phyloP scores from a whole-genome alignment of 805 yeast species.

The Saccharomyces eubayanus region DNA sequence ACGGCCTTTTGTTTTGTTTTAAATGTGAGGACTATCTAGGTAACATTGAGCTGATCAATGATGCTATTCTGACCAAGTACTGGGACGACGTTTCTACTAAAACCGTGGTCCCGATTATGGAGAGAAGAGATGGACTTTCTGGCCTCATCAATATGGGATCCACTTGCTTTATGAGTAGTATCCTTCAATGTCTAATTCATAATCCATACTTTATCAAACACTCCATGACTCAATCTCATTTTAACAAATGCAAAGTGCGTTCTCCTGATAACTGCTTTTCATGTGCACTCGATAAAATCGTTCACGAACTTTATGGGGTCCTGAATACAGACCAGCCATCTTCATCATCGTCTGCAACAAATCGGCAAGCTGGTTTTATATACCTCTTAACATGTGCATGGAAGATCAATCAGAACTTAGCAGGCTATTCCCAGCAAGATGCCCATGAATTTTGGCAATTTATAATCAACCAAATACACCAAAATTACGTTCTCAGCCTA shows the following conservation, averaged over 20 bases:
- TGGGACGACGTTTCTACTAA: slow-evolving; percentile 21
- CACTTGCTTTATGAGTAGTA: slow-evolving; percentile 92
- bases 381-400: slow-evolving; percentile 77
- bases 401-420: slow-evolving; percentile 74
- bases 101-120: slow-evolving; percentile 24
- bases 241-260: slow-evolving; percentile 20
- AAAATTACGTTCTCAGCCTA: slow-evolving; percentile 21
- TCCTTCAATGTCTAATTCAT: slow-evolving; percentile 82
- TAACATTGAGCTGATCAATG: slow-evolving; percentile 39
- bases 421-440: slow-evolving; percentile 96
- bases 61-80: slow-evolving; percentile 17
- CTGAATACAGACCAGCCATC: slow-evolving; percentile 30
- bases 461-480: slow-evolving; percentile 73
- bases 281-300: slow-evolving; percentile 76
- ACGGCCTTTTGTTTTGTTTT: slow-evolving; percentile 70
- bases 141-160: slow-evolving; percentile 95
- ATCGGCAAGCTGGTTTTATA: slow-evolving; percentile 71
- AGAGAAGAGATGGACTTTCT: slow-evolving; percentile 67
- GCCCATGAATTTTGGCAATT: slow-evolving; percentile 98
- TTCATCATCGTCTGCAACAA: slow-evolving; percentile 1
- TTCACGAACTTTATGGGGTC: slow-evolving; percentile 64
- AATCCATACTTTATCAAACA: slow-evolving; percentile 79
- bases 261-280: slow-evolving; percentile 50
- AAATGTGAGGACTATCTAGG: slow-evolving; percentile 67
- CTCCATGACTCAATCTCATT: slow-evolving; percentile 45